Evolutionary conservation across 768 basidiomycete species (phyloP).

Genomic region (Boletus speciosus): DNA sequence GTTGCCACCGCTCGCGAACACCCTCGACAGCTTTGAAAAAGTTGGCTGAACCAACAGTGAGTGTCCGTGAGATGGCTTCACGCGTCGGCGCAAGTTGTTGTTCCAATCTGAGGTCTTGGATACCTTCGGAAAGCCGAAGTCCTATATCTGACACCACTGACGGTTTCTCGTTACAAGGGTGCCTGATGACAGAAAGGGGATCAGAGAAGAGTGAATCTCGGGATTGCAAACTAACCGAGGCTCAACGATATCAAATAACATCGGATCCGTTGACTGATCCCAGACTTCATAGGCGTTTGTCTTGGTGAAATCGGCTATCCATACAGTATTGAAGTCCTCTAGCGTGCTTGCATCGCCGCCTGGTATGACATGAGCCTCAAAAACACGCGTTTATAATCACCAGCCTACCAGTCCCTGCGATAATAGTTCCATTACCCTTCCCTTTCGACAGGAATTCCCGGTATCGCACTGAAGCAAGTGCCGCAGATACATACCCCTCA

Average conservation of each 20-base stretch:
- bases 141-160: slow-evolving; percentile 90
- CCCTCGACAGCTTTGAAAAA: slow-evolving; percentile 91
- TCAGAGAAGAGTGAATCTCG: not conserved
- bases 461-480: slow-evolving; percentile 86
- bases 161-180: slow-evolving; percentile 90
- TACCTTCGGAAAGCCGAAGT: slow-evolving; percentile 85
- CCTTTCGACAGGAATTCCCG: slow-evolving; percentile 78
- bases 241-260: slow-evolving; percentile 94
- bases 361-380: slow-evolving; percentile 27
- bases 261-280: slow-evolving; percentile 86
- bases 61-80: slow-evolving; percentile 79
- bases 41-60: slow-evolving; percentile 69
- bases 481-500: slow-evolving; percentile 91
- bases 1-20: slow-evolving; percentile 71
- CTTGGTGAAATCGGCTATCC: slow-evolving; percentile 84
- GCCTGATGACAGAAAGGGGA: slow-evolving; percentile 42
- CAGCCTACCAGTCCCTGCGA: slow-evolving; percentile 53
- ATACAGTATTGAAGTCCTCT: slow-evolving; percentile 83
- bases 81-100: slow-evolving; percentile 92
- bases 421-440: slow-evolving; percentile 58
- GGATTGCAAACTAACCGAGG: slow-evolving; percentile 55
- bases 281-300: slow-evolving; percentile 89
- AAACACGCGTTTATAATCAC: not conserved
- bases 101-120: slow-evolving; percentile 90
- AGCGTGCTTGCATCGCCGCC: slow-evolving; percentile 55